Base-by-base conservation (phyloP, 2,329 filamentous ascomycete species). In the Metarhizium humberi region DNA sequence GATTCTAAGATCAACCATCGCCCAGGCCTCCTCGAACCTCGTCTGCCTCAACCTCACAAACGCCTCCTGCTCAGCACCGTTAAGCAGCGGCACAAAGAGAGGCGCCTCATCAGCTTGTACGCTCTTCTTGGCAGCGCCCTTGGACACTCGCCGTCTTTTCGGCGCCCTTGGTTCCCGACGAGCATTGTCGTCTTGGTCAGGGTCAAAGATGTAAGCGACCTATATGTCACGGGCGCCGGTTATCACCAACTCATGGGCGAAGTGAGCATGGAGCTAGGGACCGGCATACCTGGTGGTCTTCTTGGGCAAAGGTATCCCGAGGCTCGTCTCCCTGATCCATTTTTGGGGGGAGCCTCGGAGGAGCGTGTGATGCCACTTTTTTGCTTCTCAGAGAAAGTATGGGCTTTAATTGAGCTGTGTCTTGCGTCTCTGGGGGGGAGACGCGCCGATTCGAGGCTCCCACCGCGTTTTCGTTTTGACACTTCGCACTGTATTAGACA, bases 1-100 rank as follows among this genome's bases (percentile, higher is more conserved):
- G 52, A 92, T 85, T 30, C 81, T 78, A 49, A 71, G 67, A 58
- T 90, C 80, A 61, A 89, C 80, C 43, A 75, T 71, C 2, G 73
- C 69, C 90, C 90, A 94, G 51, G 81, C 74, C 53, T 76, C 69
- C 52, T 82, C 72, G 67, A 85, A 92, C 3, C 82, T 73, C 49
- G 75, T 69, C 64, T 84, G 76, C 25, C 89, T 78, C 52, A 83
- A 69, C 7, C 67, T 66, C 25, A 79, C 74, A 54, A 73, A 76
- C 36, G 73, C 73, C 2, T 72, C 61, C 48, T 67, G 71, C 67
- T 87, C 85, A 0, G 69, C 65, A 3, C 81, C 82, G 56, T 76
- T 74, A 7, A 87, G 69, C 18, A 87, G 71, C 7, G 76, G 71
- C 20, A 77, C 73, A 56, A 83, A 86, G 2, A 63, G 58, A 1